Evolutionary conservation across 768 basidiomycete species (phyloP).

Genomic region (Leccinum disarticulatum): DNA sequence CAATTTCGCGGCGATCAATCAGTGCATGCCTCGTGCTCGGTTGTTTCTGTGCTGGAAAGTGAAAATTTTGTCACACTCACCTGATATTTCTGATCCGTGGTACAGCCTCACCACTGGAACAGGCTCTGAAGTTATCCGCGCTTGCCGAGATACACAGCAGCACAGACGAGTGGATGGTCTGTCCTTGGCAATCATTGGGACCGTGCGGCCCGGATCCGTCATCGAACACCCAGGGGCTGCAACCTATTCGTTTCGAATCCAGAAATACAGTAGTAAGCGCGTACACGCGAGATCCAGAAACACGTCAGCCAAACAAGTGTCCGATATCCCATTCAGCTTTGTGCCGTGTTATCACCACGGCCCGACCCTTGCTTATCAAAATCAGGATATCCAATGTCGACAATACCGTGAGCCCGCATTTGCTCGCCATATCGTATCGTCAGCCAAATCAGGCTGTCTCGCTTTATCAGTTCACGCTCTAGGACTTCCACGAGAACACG

Average conservation of each 20-base stretch:
- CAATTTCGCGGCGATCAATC: not conserved
- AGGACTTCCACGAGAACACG: slow-evolving; percentile 23
- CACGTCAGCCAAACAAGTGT: not conserved
- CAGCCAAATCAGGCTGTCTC: slow-evolving; percentile 46
- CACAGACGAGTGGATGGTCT: not conserved
- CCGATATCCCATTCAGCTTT: not conserved
- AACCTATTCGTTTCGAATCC: not conserved
- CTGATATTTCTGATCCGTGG: not conserved
- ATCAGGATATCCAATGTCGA: slow-evolving; percentile 54
- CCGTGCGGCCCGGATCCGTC: not conserved
- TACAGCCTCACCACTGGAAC: not conserved
- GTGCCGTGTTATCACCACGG: not conserved
- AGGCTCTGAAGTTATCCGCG: not conserved
- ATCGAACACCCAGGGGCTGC: not conserved
- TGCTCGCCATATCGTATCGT: slow-evolving; percentile 56
- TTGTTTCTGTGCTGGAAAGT: not conserved
- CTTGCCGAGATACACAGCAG: not conserved
- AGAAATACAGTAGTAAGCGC: not conserved
- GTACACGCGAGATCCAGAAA: not conserved
- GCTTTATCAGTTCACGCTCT: not conserved
- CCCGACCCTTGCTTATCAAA: slow-evolving; percentile 4
- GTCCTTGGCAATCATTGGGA: no score
- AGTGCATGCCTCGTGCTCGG: not conserved
- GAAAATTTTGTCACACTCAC: not conserved
- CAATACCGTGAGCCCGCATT: slow-evolving; percentile 47